Percentiles rank a stretch among this genome's conserved stretches.
Conservation (phyloP, 306 rosid genomes). For the Mimosa pudica region DNA sequence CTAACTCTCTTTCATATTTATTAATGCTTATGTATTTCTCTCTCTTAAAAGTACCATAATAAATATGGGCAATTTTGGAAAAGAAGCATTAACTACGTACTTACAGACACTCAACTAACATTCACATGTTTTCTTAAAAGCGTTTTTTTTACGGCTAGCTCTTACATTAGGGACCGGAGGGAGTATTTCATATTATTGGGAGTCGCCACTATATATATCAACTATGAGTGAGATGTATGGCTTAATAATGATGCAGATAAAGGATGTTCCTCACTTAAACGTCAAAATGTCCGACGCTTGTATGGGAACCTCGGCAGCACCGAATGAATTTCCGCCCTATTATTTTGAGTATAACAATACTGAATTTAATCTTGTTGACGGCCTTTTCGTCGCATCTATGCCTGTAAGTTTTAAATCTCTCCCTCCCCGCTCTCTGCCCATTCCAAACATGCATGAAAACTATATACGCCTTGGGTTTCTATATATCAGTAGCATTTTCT, state of each 20-base stretch:
- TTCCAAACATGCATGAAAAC: no score
- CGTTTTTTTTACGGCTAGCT: no score
- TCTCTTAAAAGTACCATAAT: no score
- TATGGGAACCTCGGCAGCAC: slow-evolving; percentile 7
- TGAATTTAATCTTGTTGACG: slow-evolving; percentile 17
- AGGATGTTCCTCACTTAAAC: neutral
- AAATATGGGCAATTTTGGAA: no score
- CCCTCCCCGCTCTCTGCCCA: neutral
- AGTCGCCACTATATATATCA: neutral
- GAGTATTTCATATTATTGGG: neutral
- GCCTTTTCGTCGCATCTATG: neutral
- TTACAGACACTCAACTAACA: no score
- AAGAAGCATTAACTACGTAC: no score
- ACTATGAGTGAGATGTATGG: neutral
- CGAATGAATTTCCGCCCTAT: neutral
- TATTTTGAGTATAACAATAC: neutral
- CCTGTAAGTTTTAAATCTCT: slow-evolving; percentile 4
- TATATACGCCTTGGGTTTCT: no score
- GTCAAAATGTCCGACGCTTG: slow-evolving; percentile 2
- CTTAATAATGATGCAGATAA: neutral
- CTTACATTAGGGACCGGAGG: no score
- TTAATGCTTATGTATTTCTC: no score
- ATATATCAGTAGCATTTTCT: no score
- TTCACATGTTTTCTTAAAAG: no score
- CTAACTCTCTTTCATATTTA: no score